Base-by-base conservation (phyloP, 2,329 filamentous ascomycete genomes). In the Exophiala sp. region DNA sequence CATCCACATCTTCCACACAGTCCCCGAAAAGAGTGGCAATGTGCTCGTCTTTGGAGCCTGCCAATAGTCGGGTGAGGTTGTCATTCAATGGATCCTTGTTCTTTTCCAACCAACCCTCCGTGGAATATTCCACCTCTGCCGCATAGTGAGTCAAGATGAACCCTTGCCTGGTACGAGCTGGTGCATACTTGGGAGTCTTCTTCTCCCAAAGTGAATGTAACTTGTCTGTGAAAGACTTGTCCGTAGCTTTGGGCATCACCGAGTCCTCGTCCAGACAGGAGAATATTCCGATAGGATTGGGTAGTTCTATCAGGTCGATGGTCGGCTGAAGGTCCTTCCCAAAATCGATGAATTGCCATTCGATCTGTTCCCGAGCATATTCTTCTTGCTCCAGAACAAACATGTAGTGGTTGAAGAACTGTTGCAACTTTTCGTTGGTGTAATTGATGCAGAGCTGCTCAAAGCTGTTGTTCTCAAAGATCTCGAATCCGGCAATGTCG, bases 351-450 rank as follows among this genome's bases (percentile, higher is more conserved):
- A 98, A 98, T 64, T 97, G 89, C 93, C 93, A 98, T 70, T 98
- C 93, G 60, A 98, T 98, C 68, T 96, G 88, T 66, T 98, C 93
- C 41, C 91, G 78, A 7, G 93, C 90, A 67, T 98, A 98, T 67
- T 98, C 93, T 67, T 98, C 93, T 64, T 98, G 93, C 66, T 98
- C 93, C 6, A 98, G 76, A 8, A 98, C 93, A 64, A 98, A 98
- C 93, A 98, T 98, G 73, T 98, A 94, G 66, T 98, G 93, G 63
- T 98, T 98, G 79, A 98, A 98, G 68, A 98, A 98, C 61, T 98
- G 93, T 64, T 98, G 93, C 5, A 98, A 80, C 68, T 96, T 98
- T 68, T 98, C 93, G 70, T 98, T 98, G 55, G 94, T 97, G 70
- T 98, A 98, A 70, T 98, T 98, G 77, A 98, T 98, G 73, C 93